Conservation (phyloP, 805 yeast genomes). For the Ogataea pilisensis region DNA sequence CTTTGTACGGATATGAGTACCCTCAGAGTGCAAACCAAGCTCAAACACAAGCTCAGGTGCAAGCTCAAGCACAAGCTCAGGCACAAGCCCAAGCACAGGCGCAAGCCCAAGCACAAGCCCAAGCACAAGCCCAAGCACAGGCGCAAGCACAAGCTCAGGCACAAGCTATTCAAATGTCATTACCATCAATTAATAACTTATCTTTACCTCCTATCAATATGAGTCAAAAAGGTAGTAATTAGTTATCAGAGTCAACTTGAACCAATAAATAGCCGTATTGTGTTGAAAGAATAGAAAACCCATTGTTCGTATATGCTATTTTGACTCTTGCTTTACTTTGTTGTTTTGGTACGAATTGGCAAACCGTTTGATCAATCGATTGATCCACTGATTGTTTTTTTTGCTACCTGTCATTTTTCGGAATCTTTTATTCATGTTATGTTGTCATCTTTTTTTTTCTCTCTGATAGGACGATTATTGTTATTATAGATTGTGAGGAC, state of each 20-base stretch:
- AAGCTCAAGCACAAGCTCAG: slow-evolving; percentile 10
- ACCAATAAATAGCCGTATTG: neutral
- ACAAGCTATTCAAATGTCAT: slow-evolving; percentile 19
- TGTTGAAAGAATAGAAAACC: no score
- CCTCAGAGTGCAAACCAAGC: slow-evolving; percentile 4
- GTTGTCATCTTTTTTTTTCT: no score
- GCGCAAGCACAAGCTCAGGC: slow-evolving; percentile 14
- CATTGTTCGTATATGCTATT: no score
- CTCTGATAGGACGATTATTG: no score
- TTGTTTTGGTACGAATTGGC: no score
- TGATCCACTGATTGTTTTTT: no score
- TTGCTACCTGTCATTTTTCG: no score
- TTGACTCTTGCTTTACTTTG: no score
- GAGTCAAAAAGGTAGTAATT: slow-evolving; percentile 23
- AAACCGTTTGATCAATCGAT: no score
- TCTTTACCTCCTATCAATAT: slow-evolving; percentile 30
- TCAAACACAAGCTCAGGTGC: slow-evolving; percentile 6
- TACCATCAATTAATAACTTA: slow-evolving; percentile 29
- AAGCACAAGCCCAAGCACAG: slow-evolving; percentile 15
- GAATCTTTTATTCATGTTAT: no score
- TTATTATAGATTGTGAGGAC: no score
- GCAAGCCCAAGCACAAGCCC: slow-evolving; percentile 17
- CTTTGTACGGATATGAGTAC: neutral
- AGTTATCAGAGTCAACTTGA: neutral
- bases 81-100: slow-evolving; percentile 16